A percentile compares a stretch with the other conserved stretches of the same genome.
These are phyloP conservation scores for Claviceps capensis DNA, from an alignment of 2,329 filamentous ascomycete species.

Conservation along the genomic window DNA sequence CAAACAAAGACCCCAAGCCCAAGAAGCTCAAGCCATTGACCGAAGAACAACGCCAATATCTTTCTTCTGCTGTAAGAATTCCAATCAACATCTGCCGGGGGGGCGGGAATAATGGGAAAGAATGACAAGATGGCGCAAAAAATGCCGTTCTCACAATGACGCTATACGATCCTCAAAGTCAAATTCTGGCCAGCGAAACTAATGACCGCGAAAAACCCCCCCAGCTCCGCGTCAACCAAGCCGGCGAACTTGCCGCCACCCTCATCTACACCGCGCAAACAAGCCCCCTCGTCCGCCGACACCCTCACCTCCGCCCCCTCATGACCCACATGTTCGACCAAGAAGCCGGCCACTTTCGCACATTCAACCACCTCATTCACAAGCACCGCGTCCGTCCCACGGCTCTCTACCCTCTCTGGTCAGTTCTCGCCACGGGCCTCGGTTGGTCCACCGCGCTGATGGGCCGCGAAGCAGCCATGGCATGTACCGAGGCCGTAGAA, in stretches of 20 bases:
- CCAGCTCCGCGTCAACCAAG: conserved; percentile 87
- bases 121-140: no score
- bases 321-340: conserved; percentile 99
- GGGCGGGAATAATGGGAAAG: no score
- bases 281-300: conserved; percentile 60
- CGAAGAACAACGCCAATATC: conserved; percentile 56
- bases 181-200: no score
- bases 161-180: no score
- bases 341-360: conserved; percentile 73
- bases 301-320: conserved; percentile 77
- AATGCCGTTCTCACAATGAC: no score
- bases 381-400: conserved; percentile 87
- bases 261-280: conserved; percentile 88
- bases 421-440: conserved; percentile 60
- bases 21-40: conserved; percentile 43
- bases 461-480: conserved; percentile 92
- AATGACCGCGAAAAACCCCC: no score
- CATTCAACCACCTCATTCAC: conserved; percentile 71
- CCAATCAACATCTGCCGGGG: not conserved
- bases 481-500: conserved; percentile 95
- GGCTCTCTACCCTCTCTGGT: conserved; percentile 85
- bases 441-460: conserved; percentile 84
- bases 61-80: conserved; percentile 52
- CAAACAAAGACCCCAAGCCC: not conserved
- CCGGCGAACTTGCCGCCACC: conserved; percentile 90